Percentiles rank a stretch among this genome's conserved stretches.
Evolutionary conservation across 495 filamentous ascomycete genomes (phyloP).

Genomic region (Lindgomyces ingoldianus): DNA sequence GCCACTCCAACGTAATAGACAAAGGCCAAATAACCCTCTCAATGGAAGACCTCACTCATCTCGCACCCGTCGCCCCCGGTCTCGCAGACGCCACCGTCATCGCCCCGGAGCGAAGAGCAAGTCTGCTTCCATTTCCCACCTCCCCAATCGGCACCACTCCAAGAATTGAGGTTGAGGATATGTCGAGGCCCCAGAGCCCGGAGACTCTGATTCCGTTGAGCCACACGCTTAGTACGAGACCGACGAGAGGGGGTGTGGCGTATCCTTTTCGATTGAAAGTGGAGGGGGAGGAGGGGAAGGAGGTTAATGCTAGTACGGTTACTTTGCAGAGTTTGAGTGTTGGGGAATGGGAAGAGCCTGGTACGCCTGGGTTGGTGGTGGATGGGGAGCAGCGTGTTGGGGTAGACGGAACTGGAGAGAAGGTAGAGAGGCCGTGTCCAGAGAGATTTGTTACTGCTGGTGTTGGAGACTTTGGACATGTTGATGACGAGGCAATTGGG

Average conservation of each 20-base stretch:
- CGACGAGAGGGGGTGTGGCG: constrained; percentile 32
- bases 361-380: not conserved
- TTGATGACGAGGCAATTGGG: no score
- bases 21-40: constrained; percentile 16
- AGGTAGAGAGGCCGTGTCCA: constrained; percentile 20
- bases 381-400: not conserved
- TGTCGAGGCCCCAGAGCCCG: constrained; percentile 13
- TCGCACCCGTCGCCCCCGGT: constrained; percentile 15
- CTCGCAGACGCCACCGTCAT: constrained; percentile 17
- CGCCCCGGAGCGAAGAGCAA: constrained; percentile 21
- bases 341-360: not conserved
- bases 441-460: constrained; percentile 36
- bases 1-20: constrained; percentile 27
- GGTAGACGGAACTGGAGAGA: not conserved
- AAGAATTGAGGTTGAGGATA: constrained; percentile 1
- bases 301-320: constrained; percentile 33
- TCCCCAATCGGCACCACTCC: not conserved
- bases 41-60: not conserved
- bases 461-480: constrained; percentile 13
- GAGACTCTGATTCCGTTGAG: constrained; percentile 24
- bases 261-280: constrained; percentile 38
- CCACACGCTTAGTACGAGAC: constrained; percentile 28
- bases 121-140: constrained; percentile 5
- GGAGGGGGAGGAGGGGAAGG: constrained; percentile 18
- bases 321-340: constrained; percentile 24